A percentile compares a stretch with the other conserved stretches of the same genome.
Evolutionary conservation across 2,329 filamentous ascomycete species (phyloP).

Genomic region (Clarireedia sp.): DNA sequence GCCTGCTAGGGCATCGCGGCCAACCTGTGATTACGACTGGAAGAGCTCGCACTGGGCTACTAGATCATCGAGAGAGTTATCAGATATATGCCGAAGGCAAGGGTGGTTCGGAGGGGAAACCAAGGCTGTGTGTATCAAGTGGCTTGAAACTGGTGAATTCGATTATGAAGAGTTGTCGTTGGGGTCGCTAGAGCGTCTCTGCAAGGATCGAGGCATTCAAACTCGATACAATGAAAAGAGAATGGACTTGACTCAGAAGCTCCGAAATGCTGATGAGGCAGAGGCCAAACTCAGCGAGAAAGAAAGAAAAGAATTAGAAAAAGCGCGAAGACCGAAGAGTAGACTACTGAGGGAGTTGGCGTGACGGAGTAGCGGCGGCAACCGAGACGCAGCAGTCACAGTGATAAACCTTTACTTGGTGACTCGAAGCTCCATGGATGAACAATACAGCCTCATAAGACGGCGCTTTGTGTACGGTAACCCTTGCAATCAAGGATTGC

Average conservation of each 20-base stretch:
- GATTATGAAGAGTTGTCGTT: not conserved
- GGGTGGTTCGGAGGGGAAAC: constrained; percentile 13
- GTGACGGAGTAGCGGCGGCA: too few species aligned
- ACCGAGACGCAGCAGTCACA: too few species aligned
- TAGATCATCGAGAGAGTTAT: constrained; percentile 11
- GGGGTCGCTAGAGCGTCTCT: not conserved
- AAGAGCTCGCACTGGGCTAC: constrained; percentile 19
- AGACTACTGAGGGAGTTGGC: not conserved
- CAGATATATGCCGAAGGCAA: constrained; percentile 10
- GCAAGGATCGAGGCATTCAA: not conserved
- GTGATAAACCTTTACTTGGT: too few species aligned
- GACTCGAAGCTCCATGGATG: too few species aligned
- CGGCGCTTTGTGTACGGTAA: too few species aligned
- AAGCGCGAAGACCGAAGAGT: not conserved
- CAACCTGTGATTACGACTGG: constrained; percentile 16
- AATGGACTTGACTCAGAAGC: not conserved
- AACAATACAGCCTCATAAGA: too few species aligned
- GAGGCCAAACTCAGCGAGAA: not conserved
- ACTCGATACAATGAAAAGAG: not conserved
- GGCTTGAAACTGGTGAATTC: not conserved
- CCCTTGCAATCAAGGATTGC: too few species aligned
- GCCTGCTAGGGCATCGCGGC: not conserved
- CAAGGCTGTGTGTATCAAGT: not conserved
- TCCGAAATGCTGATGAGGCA: not conserved
- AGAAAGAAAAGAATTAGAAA: not conserved